phyloP scores from a whole-genome alignment of 331 rosid species.

The Telfairia occidentalis region DNA sequence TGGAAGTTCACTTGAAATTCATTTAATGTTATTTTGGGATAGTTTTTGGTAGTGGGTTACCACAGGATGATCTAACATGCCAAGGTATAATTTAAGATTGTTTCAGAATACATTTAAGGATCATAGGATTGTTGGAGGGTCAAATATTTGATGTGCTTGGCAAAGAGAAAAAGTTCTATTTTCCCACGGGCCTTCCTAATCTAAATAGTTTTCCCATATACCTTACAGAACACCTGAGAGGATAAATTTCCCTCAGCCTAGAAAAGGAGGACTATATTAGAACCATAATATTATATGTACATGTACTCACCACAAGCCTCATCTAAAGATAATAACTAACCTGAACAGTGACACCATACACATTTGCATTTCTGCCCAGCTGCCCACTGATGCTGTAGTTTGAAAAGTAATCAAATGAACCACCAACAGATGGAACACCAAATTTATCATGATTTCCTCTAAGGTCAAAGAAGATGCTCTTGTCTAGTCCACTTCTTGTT shows the following conservation, averaged over 20 bases:
- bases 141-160: not conserved
- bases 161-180: not conserved
- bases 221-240: not conserved
- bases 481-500: slow-evolving; percentile 50
- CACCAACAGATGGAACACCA: slow-evolving; percentile 66
- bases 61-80: not conserved
- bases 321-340: slow-evolving; percentile 28
- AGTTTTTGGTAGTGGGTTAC: not conserved
- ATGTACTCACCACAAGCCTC: not conserved
- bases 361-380: slow-evolving; percentile 46
- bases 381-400: slow-evolving; percentile 73
- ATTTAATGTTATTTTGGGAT: not conserved
- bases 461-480: slow-evolving; percentile 61
- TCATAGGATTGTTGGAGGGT: not conserved
- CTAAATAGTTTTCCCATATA: not conserved
- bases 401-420: slow-evolving; percentile 67
- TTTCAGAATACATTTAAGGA: not conserved
- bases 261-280: not conserved
- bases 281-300: not conserved
- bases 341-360: slow-evolving; percentile 72
- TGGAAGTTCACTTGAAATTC: not conserved
- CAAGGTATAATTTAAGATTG: not conserved
- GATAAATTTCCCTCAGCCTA: not conserved
- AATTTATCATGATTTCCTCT: slow-evolving; percentile 89
- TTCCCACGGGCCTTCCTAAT: not conserved